Evolutionary conservation across 2,329 filamentous ascomycete species (phyloP).

Genomic region (Xylaria hypoxylon): DNA sequence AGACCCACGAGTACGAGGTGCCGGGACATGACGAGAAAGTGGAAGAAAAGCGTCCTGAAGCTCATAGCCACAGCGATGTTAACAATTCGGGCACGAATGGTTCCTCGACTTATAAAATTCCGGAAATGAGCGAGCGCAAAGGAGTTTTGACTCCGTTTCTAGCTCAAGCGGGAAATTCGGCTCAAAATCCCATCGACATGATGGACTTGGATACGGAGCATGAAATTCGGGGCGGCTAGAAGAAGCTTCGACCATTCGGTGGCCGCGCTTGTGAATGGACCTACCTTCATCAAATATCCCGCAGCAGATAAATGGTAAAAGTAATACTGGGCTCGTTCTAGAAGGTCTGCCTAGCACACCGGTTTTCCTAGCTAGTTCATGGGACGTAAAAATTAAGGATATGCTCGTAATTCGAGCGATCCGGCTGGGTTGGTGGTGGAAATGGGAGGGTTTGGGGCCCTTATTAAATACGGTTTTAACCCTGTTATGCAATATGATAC

Average conservation of each 20-base stretch:
- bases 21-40: conserved; percentile 24
- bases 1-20: conserved; percentile 33
- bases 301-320: conserved; percentile 16
- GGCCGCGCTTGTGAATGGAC: background rate
- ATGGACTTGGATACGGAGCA: conserved; percentile 55
- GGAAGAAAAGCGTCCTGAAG: conserved; percentile 37
- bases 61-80: conserved; percentile 34
- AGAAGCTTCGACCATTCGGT: background rate
- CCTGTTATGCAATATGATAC: conserved; percentile 36
- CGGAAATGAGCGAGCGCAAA: conserved; percentile 60
- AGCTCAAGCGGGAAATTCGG: conserved; percentile 37
- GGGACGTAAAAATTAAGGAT: background rate
- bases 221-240: conserved; percentile 20
- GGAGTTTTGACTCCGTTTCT: conserved; percentile 47
- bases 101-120: conserved; percentile 46
- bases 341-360: background rate
- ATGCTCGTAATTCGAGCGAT: background rate
- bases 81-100: conserved; percentile 27
- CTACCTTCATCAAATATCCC: background rate
- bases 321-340: background rate
- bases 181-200: conserved; percentile 44
- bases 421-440: conserved; percentile 4
- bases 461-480: conserved; percentile 9
- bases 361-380: background rate
- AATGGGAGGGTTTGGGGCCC: conserved; percentile 7